Evolutionary conservation across 2,329 filamentous ascomycete species (phyloP), one percentile per base, ranked within the genome.

Genomic region (Coniochaeta ligniaria): DNA sequence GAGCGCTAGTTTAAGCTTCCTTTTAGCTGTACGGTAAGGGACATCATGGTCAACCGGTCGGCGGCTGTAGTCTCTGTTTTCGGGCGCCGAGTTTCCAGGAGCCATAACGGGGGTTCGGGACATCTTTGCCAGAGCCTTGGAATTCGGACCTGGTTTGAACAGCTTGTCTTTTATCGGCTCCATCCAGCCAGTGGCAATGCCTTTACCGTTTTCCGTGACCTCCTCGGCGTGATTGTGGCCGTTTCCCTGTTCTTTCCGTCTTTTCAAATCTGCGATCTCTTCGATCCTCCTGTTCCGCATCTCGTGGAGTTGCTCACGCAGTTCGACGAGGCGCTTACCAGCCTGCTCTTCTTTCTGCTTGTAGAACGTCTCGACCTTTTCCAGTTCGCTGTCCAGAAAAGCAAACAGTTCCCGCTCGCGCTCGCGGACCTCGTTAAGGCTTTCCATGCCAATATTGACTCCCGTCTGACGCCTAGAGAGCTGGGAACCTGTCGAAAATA

Each of bases 321-420:
- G 79, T 4, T 89, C 73, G 0, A 79, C 76, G 26, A 97, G 77
- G 2, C 93, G 85, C 60, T 87, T 78, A 0, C 86, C 89, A 0
- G 94, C 91, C 70, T 97, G 91, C 31, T 90, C 83, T 71, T 99
- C 95, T 71, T 97, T 97, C 66, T 85, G 77, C 66, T 85, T 87
- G 77, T 98, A 98, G 70, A 99, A 99, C 0, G 79, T 76, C 71
- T 99, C 93, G 12, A 99, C 91, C 75, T 98, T 99, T n/a, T 87
- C 81, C 16, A 99, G 78, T 74, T 99, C 90, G 11, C 78, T 78
- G 67, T 97, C 91, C 59, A 99, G 78, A 69, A 95, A 99, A 0
- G 80, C 75, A 72, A 93, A 94, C 70, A 99, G 98, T 16, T 96
- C 91, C n/a, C 82, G 83, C 72, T 96, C 88, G 20, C 86, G 83